Percentiles rank a stretch among this genome's conserved stretches.
Evolutionary conservation across 2,329 filamentous ascomycete species (phyloP).

Genomic region (Colletotrichum lindemuthianum): DNA sequence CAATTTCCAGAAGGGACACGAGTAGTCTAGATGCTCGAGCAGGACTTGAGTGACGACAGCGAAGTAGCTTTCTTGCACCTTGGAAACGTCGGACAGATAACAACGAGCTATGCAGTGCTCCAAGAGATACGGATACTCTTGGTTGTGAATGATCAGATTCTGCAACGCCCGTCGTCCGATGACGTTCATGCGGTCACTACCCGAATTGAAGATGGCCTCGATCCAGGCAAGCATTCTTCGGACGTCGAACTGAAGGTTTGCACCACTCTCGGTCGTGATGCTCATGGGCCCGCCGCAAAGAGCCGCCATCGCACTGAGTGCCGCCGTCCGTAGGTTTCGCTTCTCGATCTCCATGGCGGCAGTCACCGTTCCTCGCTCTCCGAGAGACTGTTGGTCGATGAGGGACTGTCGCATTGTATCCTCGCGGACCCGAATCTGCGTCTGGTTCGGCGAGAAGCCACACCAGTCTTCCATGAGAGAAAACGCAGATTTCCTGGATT

Average conservation of each 20-base stretch:
- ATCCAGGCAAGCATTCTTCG: constrained; percentile 95
- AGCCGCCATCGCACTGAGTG: constrained; percentile 93
- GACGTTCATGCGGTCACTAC: constrained; percentile 89
- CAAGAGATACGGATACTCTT: constrained; percentile 84
- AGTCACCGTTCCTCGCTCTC: constrained; percentile 80
- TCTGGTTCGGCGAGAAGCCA: constrained; percentile 92
- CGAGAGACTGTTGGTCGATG: constrained; percentile 80
- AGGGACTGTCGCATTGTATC: constrained; percentile 88
- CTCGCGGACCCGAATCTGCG: constrained; percentile 82
- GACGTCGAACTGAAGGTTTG: constrained; percentile 90
- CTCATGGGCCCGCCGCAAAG: constrained; percentile 88
- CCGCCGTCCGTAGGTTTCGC: constrained; percentile 87
- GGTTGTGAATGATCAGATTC: constrained; percentile 91
- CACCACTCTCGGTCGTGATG: constrained; percentile 87
- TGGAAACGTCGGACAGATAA: constrained; percentile 82
- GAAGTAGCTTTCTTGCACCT: constrained; percentile 94
- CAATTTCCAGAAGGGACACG: constrained; percentile 89
- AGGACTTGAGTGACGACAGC: constrained; percentile 90
- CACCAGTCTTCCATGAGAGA: constrained; percentile 99
- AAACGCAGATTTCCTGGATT: constrained; percentile 94
- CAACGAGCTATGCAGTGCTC: constrained; percentile 93
- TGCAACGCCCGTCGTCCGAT: constrained; percentile 89
- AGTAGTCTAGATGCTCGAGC: constrained; percentile 83
- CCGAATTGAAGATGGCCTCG: constrained; percentile 90
- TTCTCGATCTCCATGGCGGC: constrained; percentile 98